Base-by-base conservation (phyloP, 1,284 basidiomycete genomes). In the Trichosporon ovoides region DNA sequence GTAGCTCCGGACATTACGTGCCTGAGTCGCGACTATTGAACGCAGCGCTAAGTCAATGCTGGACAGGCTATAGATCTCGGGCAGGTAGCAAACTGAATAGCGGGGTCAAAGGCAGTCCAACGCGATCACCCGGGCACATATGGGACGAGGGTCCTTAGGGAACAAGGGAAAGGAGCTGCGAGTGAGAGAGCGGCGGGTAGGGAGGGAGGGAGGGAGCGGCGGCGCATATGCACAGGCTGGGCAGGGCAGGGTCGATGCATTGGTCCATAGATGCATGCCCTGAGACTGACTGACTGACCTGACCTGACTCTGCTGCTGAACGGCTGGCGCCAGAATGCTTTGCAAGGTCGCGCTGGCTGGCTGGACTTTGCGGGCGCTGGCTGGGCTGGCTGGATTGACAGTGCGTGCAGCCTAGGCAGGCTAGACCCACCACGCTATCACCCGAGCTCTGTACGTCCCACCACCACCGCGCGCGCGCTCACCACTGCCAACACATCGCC, bases 1-100 rank as follows among this genome's bases (percentile, higher is more conserved):
- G 28, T 48, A 48, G 43, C 43, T 48, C 43, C 43, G 43, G 43
- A 48, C 43, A 48, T 48, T 48, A 48, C 18, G 43, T 48, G 43
- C 43, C 43, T 48, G 43, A 24, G n/a, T 3, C 9, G 2, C 5
- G 4, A 7, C 5, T 7, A 28, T 11, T 24, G 22, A 18, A 48
- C 9, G 2, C 22, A n/a, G 22, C 4, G 16, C 28, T 31, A 48
- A 48, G 11, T n/a, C n/a, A 22, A 28, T 22, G 11, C n/a, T 22
- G 24, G 22, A 3, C 4, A 14, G 22, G 20, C 11, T 24, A 40
- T 7, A 24, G 28, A 24, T 24, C 22, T n/a, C n/a, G n/a, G 40
- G 40, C 22, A 14, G 22, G 28, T n/a, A n/a, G n/a, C n/a, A n/a
- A n/a, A 9, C 28, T 5, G 28, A 4, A 31, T 9, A 9, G 28